Evolutionary conservation across 306 rosid genomes (phyloP).

Genomic region (Ceratonia siliqua): DNA sequence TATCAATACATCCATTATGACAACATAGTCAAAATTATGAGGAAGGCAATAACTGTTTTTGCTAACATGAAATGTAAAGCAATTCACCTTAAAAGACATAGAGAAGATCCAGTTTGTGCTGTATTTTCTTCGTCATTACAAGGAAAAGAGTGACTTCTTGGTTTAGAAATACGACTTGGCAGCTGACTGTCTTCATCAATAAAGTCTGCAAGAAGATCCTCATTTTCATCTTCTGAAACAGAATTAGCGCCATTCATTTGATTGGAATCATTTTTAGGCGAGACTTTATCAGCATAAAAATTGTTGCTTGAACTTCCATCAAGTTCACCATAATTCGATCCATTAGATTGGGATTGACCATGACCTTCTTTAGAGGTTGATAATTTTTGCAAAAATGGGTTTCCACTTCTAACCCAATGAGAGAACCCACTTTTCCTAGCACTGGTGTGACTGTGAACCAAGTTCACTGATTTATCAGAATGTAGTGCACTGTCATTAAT

Average conservation of each 20-base stretch:
- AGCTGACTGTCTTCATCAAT: conserved; percentile 99
- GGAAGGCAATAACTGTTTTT: conserved; percentile 3
- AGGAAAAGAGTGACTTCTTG: conserved; percentile 48
- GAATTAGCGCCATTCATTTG: conserved; percentile 63
- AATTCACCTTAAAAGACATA: conserved; percentile 82
- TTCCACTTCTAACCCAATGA: conserved; percentile 75
- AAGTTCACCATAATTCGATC: conserved; percentile 53
- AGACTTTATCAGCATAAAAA: conserved; percentile 53
- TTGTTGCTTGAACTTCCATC: conserved; percentile 56
- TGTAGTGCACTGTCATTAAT: conserved; percentile 41
- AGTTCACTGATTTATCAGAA: conserved; percentile 53
- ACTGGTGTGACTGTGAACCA: conserved; percentile 48
- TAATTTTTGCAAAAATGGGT: conserved; percentile 73
- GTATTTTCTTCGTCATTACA: conserved; percentile 63
- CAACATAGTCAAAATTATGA: conserved; percentile 1
- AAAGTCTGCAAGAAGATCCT: conserved; percentile 99
- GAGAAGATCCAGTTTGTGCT: conserved; percentile 90
- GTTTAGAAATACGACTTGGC: conserved; percentile 83
- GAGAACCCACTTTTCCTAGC: conserved; percentile 70
- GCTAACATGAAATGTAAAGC: conserved; percentile 30
- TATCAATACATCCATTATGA: conserved; percentile 39
- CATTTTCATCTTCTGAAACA: conserved; percentile 82
- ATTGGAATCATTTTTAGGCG: conserved; percentile 53
- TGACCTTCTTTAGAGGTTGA: conserved; percentile 60
- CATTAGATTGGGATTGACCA: conserved; percentile 49